phyloP scores from a whole-genome alignment of 2,329 filamentous ascomycete species.

The Venturia carpophila region DNA sequence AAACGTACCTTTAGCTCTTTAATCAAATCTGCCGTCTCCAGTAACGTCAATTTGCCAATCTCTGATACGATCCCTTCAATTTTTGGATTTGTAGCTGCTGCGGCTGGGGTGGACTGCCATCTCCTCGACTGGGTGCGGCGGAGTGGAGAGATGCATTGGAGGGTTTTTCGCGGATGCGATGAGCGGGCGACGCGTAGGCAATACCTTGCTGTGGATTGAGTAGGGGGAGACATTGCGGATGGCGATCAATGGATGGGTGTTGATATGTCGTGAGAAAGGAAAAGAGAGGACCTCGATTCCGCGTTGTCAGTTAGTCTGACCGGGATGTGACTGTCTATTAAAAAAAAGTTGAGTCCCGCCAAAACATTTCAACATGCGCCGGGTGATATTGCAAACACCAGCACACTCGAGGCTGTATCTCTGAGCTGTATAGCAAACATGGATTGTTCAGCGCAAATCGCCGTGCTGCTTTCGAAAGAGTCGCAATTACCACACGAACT shows the following conservation, averaged over 20 bases:
- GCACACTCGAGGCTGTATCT: not conserved
- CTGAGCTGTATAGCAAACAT: slow-evolving; percentile 8
- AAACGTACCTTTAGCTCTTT: slow-evolving; percentile 77
- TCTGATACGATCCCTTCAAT: slow-evolving; percentile 93
- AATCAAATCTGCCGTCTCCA: slow-evolving; percentile 96
- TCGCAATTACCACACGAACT: slow-evolving; percentile 61
- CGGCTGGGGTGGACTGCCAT: slow-evolving; percentile 78
- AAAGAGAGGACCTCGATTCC: not conserved
- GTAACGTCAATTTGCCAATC: slow-evolving; percentile 93
- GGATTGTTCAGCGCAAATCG: slow-evolving; percentile 17
- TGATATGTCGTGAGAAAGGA: not conserved
- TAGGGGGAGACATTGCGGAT: slow-evolving; percentile 37
- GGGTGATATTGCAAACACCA: not conserved
- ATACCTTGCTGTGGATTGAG: slow-evolving; percentile 37
- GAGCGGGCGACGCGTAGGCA: slow-evolving; percentile 33
- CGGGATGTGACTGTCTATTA: not conserved
- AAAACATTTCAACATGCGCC: slow-evolving; percentile 6
- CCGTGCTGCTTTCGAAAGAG: slow-evolving; percentile 18
- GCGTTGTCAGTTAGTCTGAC: not conserved
- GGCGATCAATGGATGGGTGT: not conserved
- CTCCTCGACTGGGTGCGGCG: slow-evolving; percentile 50
- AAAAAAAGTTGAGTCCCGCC: not conserved
- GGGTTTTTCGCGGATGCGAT: slow-evolving; percentile 25
- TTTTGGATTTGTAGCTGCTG: slow-evolving; percentile 70
- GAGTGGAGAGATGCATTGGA: slow-evolving; percentile 26